These are phyloP conservation scores for Paramecium tetraurelia DNA, from an alignment of 73 alveolate species.

Conservation along the genomic window DNA sequence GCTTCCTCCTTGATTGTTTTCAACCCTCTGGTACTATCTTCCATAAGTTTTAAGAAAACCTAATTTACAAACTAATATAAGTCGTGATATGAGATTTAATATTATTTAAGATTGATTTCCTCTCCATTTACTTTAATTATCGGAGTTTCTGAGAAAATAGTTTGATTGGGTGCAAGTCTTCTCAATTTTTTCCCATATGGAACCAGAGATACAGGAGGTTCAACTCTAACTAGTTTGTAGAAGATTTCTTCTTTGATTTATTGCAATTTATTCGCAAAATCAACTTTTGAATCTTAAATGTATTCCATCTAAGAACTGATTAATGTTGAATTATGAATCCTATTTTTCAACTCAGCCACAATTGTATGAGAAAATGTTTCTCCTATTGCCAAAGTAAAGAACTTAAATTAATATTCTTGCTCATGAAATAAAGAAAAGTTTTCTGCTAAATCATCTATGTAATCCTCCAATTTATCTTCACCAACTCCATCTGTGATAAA, in stretches of 20 bases:
- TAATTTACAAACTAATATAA: not conserved
- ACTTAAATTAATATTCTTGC: not conserved
- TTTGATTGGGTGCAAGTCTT: conserved; percentile 5
- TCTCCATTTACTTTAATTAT: not conserved
- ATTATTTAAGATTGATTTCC: not conserved
- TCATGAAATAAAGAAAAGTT: not conserved
- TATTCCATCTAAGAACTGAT: conserved; percentile 12
- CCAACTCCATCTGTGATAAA: conserved; percentile 46
- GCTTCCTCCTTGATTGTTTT: not conserved
- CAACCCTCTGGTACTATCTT: not conserved
- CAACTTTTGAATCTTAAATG: not conserved
- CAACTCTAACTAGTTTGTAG: not conserved
- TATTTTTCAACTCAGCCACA: conserved; percentile 15
- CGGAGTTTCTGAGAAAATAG: not conserved
- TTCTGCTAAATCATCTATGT: not conserved
- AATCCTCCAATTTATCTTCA: not conserved
- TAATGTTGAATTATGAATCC: not conserved
- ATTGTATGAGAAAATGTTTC: not conserved
- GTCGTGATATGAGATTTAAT: not conserved
- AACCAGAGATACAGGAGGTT: not conserved
- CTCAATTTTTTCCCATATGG: not conserved
- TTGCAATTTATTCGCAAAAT: not conserved
- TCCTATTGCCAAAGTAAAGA: not conserved
- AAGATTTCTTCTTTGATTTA: not conserved
- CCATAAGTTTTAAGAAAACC: not conserved